A percentile compares a stretch with the other conserved stretches of the same genome.
These are phyloP conservation scores for Quercus ilex DNA, from an alignment of 306 rosid species.

Conservation along the genomic window DNA sequence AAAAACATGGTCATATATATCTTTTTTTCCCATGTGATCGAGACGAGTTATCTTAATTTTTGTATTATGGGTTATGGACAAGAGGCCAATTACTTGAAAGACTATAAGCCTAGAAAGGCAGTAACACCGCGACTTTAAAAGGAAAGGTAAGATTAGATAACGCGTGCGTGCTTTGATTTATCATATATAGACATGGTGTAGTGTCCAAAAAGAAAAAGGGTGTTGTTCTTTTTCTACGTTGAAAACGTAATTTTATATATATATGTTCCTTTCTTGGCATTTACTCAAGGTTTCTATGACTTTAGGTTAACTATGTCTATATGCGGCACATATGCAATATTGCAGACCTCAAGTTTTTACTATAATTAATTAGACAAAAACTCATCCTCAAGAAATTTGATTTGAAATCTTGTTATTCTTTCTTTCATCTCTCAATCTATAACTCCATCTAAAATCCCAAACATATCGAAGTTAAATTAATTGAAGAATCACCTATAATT, in stretches of 20 bases:
- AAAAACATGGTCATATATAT: too few relatives aligned
- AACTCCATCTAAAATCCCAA: too few relatives aligned
- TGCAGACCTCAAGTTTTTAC: too few relatives aligned
- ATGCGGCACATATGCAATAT: too few relatives aligned
- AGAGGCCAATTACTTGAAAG: neutral
- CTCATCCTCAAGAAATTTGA: too few relatives aligned
- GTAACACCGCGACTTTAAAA: neutral
- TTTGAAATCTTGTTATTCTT: too few relatives aligned
- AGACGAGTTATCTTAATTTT: too few relatives aligned
- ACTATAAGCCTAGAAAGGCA: slow-evolving; percentile 1
- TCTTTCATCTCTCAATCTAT: too few relatives aligned
- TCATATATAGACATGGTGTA: neutral
- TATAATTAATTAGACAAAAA: too few relatives aligned
- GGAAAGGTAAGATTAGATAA: slow-evolving; percentile 27
- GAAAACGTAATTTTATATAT: slow-evolving; percentile 5
- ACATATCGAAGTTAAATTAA: too few relatives aligned
- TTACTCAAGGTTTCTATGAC: slow-evolving; percentile 37
- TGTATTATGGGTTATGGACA: neutral
- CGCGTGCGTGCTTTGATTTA: slow-evolving; percentile 45
- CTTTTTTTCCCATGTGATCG: too few relatives aligned
- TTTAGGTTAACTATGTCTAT: slow-evolving; percentile 15
- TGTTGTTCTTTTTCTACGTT: neutral
- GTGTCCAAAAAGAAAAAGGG: slow-evolving; percentile 9
- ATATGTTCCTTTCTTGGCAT: slow-evolving; percentile 43
- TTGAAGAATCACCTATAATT: too few relatives aligned